Base-by-base conservation (phyloP, 495 filamentous ascomycete genomes). In the Tirmania nivea region DNA sequence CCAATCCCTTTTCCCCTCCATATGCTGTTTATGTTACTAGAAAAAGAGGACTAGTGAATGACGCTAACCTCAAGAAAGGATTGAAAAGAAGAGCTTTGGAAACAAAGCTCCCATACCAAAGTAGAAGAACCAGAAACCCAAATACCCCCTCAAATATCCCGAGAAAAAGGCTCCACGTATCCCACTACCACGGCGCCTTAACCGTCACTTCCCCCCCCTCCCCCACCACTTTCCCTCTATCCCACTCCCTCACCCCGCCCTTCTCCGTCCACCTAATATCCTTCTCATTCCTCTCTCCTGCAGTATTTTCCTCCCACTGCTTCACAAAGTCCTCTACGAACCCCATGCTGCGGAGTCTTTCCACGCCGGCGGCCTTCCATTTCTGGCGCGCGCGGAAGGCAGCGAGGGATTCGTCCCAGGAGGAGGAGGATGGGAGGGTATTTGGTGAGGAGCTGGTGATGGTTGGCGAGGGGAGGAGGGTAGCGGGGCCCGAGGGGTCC, bases 191-290 rank as follows among this genome's bases (percentile, higher is more conserved):
- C 39, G 39, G 39, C 21, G 75, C 71, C 53, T 70, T 72, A 19
- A 78, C 62, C 52, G 70, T 67, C 53, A 77, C 70, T 56, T 74
- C 68, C 1, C 79, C 81, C 52, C 81, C 73, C 11, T 72, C 74
- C 56, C 78, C 75, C 36, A 86, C 67, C 35, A 84, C 76, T 62
- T 94, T 94, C 3, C 84, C 84, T 8, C 79, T 72, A 73, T 96
- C 88, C 88, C 88, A 95, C 63, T 93, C 89, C 36, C 86, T 75
- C n/a, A 76, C 72, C 56, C 86, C 82, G 0, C 86, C 88, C 48
- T 74, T 77, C 63, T 79, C 82, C 48, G 73, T 72, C 89, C 90
- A 97, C 57, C 67, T 73, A 11, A 93, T 81, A 62, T 86, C 77
- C 34, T 81, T 80, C 52, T 77, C 73, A 58, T 79, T 73, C 55